Percentiles rank a stretch among this genome's conserved stretches.
Conservation (phyloP, 305 asterid species). For the Fraxinus angustifolia region DNA sequence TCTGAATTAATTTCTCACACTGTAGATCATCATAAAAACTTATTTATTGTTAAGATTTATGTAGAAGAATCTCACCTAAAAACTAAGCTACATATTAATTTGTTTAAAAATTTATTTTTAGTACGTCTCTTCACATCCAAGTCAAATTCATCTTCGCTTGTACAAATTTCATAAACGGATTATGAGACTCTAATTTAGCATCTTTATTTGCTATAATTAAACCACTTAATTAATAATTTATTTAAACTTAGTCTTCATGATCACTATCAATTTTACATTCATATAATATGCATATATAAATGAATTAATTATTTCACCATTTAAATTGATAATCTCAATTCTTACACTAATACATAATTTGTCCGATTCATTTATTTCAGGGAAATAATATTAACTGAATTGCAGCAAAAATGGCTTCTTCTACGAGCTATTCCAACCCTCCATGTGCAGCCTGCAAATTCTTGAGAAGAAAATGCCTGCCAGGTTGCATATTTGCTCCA, state of each 20-base stretch:
- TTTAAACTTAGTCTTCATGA: neutral
- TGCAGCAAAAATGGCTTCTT: constrained; percentile 32
- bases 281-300: neutral
- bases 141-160: neutral
- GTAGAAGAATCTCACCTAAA: neutral
- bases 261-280: neutral
- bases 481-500: constrained; percentile 60
- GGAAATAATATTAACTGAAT: neutral
- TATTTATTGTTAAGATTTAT: no score
- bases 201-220: neutral
- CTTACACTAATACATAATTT: neutral
- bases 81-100: neutral
- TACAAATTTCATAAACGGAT: neutral
- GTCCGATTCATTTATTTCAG: neutral
- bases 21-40: no score
- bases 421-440: constrained; percentile 48
- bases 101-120: no score
- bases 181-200: neutral
- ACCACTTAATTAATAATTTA: neutral
- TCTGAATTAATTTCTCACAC: neutral
- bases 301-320: neutral
- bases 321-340: neutral
- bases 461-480: constrained; percentile 54
- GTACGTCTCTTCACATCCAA: neutral
- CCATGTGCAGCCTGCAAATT: constrained; percentile 76